Base-by-base conservation (phyloP, 331 rosid species). In the Phaseolus coccineus region DNA sequence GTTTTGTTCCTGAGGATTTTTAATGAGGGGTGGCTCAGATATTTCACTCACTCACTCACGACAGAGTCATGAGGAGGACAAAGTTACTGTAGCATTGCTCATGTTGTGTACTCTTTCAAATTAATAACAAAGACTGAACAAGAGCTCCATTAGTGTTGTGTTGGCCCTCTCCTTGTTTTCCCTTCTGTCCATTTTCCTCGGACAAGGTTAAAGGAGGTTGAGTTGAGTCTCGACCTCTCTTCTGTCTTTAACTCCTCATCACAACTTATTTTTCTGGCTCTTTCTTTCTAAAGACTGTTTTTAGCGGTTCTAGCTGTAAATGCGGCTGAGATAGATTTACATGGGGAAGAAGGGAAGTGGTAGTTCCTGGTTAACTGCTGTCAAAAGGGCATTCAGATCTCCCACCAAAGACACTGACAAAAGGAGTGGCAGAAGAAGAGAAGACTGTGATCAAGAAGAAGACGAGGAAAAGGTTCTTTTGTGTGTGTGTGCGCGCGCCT, bases 351-450 rank as follows among this genome's bases (percentile, higher is more conserved):
- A 90, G 73, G 97, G 91, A 75, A 85, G 94, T 77, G 72, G 83
- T 47, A 80, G 69, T 27, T 96, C 98, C 8, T 96, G 99, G 98
- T 76, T 96, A 85, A 91, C 94, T 33, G 99, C 98, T 73, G 99
- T 96, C 46, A 96, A 93, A 96, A 91, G 99, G 42, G 99, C 98
- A 56, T 96, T 96, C 88, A 91, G 99, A 91, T 93, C 99, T 90
- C 98, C 99, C 6, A 87, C 97, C 22, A 96, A 96, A 85, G 97
- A 91, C 55, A 40, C 25, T 74, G 87, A 84, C n/a, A 84, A 70
- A 50, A 83, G 77, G 12, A 81, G 75, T 68, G 50, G 42, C 67
- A 85, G 91, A 87, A 71, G 92, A 85, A 73, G 91, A 86, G 85
- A 85, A 11, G 84, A 78, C 19, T 83, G 50, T 78, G 88, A 81